Evolutionary conservation across 306 rosid species (phyloP), one percentile per base, ranked within the genome.

Genomic region (Lotus japonicus): DNA sequence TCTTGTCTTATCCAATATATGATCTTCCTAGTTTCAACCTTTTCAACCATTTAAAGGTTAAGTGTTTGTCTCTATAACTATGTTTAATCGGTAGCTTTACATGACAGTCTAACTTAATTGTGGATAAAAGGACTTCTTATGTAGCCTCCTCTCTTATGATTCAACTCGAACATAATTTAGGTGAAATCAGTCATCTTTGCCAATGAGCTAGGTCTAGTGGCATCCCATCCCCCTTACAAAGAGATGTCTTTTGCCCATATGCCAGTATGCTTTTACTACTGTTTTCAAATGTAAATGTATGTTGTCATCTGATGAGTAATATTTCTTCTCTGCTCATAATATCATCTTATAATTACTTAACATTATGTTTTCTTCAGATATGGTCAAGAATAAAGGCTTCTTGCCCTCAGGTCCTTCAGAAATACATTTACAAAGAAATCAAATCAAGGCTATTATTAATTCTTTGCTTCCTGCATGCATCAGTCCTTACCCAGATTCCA

Each of bases 311-410:
- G 54, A 58, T 33, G 58, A 44, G 53, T 42, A 13, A 4, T 48
- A 49, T 33, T 43, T 68, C 17, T 44, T 39, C 21, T 41, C 12
- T 28, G 5, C 44, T 58, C 46, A 44, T 58, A 39, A 52, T 69
- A 76, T 77, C 65, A 19, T 15, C 35, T 50, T 65, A 48, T 46
- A 14, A 33, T 58, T 16, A 12, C 16, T 66, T 49, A 15, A 36
- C 48, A 51, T 53, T 31, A 23, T 69, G 6, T 77, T 60, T 64
- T 72, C 48, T 78, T 65, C 89, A 94, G 98, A 94, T 86, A 94
- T 94, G 98, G 96, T 94, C 62, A 94, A 94, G 85, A 81, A 94
- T 82, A 90, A 94, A 84, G 98, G 97, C 64, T 90, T 94, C 82
- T 75, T 94, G 83, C 98, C 98, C 49, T 90, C 97, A 6, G 97